These are phyloP conservation scores for Sugiyamaella floridensis DNA, from an alignment of 805 yeast genomes.

Conservation along the genomic window DNA sequence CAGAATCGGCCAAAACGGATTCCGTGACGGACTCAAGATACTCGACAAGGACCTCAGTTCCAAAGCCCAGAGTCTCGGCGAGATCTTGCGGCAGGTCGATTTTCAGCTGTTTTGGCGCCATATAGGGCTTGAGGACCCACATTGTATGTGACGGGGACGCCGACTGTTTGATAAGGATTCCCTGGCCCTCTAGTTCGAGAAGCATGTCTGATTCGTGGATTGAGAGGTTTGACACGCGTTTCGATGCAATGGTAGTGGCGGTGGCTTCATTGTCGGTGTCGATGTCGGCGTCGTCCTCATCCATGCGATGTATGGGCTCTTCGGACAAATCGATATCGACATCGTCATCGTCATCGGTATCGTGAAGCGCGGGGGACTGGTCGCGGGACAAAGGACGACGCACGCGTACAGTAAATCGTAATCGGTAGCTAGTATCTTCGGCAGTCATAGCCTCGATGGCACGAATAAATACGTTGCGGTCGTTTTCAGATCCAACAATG, in stretches of 20 bases:
- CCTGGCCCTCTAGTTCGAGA: constrained; percentile 83
- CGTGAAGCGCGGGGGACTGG: background rate
- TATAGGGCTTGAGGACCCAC: constrained; percentile 85
- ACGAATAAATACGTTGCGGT: constrained; percentile 57
- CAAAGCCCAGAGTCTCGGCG: constrained; percentile 78
- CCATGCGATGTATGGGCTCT: background rate
- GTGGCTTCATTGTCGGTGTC: background rate
- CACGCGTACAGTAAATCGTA: constrained; percentile 51
- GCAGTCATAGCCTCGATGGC: constrained; percentile 64
- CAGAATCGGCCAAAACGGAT: constrained; percentile 52
- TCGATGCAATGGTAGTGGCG: background rate
- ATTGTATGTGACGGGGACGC: constrained; percentile 71
- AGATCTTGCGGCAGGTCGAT: constrained; percentile 64
- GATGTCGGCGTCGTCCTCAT: constrained; percentile 4
- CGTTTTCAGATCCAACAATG: constrained; percentile 59
- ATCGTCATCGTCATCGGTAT: constrained; percentile 5
- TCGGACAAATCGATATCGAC: constrained; percentile 2
- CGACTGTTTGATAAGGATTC: constrained; percentile 67
- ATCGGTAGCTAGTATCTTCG: constrained; percentile 73
- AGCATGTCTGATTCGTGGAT: constrained; percentile 11
- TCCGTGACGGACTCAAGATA: constrained; percentile 62
- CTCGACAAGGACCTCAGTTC: constrained; percentile 73
- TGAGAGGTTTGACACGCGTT: background rate
- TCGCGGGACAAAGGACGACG: constrained; percentile 3
- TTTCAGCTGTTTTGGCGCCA: constrained; percentile 52